Base-by-base conservation (phyloP, 1,284 basidiomycete species). In the Singerocomus inundabilis region DNA sequence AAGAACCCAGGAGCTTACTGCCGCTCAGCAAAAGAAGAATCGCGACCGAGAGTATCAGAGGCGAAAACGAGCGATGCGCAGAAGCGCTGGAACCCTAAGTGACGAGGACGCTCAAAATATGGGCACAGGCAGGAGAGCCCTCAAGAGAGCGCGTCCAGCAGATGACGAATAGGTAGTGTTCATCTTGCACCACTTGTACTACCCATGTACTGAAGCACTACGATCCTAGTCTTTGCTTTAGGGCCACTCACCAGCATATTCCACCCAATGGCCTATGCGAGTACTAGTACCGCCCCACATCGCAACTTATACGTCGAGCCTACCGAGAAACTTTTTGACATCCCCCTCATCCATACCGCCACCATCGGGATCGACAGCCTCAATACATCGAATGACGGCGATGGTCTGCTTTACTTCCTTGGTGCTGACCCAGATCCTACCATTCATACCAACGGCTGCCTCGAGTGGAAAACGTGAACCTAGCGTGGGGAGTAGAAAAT, bases 361-460 rank as follows among this genome's bases (percentile, higher is more conserved):
- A 5, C 82, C 81, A 46, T 87, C 85, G 15, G 85, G 80, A 66
- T 91, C 88, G 11, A 78, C 83, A 16, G 78, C 81, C 60, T 89
- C 83, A 24, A 91, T 84, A 64, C 85, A 89, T 41, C 86, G 78
- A 43, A 76, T 68, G 28, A 84, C 73, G 4, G 81, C 80, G 45
- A 93, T 85, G 10, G 80, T 81, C 55, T 88, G 80, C 58, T 78
- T 82, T 9, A 76, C 66, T 34, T 87, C 83, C 58, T 84, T 83
- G 12, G 88, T 72, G 45, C 74, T 85, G 44, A 93, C 66, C 91
- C 91, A 93, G 9, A 92, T 80, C 34, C 86, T 79, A 4, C 91
- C 91, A 61, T 93, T 93, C 68, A 88, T 75, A 2, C 91, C 91
- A 4, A 89, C 80, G 2, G 88, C 90, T 4, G 77, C 78, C 57